phyloP scores from a whole-genome alignment of 2,329 filamentous ascomycete genomes.

The Raffaelea deltoideospora region DNA sequence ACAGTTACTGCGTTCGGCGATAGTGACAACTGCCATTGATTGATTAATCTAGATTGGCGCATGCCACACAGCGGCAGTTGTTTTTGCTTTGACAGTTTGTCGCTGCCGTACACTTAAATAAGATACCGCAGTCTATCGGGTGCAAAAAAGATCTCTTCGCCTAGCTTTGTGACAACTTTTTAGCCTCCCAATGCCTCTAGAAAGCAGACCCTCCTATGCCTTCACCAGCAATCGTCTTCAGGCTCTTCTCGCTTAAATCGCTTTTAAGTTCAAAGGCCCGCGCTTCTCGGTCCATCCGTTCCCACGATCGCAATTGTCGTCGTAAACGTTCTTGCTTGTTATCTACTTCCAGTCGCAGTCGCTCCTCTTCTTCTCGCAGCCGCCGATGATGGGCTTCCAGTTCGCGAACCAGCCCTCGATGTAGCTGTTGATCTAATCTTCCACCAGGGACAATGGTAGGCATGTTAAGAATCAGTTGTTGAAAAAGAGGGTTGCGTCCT shows the following conservation, averaged over 20 bases:
- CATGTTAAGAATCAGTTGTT: slow-evolving; percentile 35
- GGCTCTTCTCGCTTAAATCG: slow-evolving; percentile 39
- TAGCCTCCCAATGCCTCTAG: no score
- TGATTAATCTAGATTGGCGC: no score
- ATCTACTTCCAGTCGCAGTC: slow-evolving; percentile 35
- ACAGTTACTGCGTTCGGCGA: no score
- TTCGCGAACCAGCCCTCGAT: slow-evolving; percentile 34
- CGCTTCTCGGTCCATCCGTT: slow-evolving; percentile 37
- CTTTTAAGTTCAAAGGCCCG: slow-evolving; percentile 38
- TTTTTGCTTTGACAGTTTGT: no score
- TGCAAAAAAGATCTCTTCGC: no score
- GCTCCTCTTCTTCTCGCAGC: slow-evolving; percentile 42
- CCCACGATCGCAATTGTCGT: slow-evolving; percentile 36
- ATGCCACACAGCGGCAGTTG: no score
- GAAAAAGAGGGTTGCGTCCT: neutral
- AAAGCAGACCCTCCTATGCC: slow-evolving; percentile 40
- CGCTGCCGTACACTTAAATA: no score
- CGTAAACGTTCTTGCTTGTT: slow-evolving; percentile 38
- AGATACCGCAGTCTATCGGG: no score
- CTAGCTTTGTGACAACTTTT: no score
- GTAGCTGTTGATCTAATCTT: slow-evolving; percentile 33
- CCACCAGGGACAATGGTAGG: slow-evolving; percentile 36
- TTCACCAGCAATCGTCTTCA: slow-evolving; percentile 42
- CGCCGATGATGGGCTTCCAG: slow-evolving; percentile 37
- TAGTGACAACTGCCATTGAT: no score